Conservation (phyloP, 148 eudicot genomes). For the Rhododendron kiyosumense region DNA sequence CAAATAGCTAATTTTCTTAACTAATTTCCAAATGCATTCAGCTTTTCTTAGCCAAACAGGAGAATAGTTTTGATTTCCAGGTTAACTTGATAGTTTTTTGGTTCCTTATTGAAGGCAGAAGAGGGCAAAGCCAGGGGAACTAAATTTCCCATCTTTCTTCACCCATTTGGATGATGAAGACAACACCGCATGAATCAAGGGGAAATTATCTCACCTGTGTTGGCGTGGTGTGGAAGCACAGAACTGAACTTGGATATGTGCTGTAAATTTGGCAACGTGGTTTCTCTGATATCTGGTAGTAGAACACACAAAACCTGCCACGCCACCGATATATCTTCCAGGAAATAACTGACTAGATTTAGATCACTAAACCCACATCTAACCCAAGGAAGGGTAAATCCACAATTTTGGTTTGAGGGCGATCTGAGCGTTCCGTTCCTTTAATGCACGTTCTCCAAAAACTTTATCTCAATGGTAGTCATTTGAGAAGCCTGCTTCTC, state of each 20-base stretch:
- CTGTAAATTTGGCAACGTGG: background rate
- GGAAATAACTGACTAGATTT: background rate
- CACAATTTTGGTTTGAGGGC: background rate
- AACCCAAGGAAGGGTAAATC: background rate
- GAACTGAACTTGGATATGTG: background rate
- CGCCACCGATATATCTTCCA: background rate
- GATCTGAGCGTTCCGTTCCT: background rate
- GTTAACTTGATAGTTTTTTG: background rate
- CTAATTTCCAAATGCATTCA: background rate
- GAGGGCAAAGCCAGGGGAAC: constrained; percentile 40
- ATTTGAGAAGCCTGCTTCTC: background rate
- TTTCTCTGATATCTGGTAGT: background rate
- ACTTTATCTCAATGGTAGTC: background rate
- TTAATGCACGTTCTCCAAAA: background rate
- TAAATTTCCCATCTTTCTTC: constrained; percentile 47
- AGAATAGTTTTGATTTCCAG: background rate
- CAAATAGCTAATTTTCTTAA: background rate
- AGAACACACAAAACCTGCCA: background rate
- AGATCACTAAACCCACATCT: background rate
- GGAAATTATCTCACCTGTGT: background rate
- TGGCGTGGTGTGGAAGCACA: background rate
- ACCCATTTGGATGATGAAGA: constrained; percentile 36
- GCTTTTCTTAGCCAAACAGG: background rate
- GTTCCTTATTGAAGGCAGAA: constrained; percentile 36
- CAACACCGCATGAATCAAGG: background rate